Evolutionary conservation across 129 eudicot genomes (phyloP).

Genomic region (Erigeron canadensis): DNA sequence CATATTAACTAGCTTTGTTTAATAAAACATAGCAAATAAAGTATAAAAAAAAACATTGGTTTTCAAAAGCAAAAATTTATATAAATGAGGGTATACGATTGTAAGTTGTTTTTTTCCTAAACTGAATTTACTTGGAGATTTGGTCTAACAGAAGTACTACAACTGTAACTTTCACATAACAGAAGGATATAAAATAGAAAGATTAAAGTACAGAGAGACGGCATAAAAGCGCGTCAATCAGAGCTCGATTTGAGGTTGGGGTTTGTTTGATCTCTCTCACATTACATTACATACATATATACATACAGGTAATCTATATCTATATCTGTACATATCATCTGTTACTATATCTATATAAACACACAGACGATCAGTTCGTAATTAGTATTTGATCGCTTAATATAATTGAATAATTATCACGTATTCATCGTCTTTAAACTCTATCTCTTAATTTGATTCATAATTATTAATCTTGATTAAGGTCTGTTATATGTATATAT

Average conservation of each 20-base stretch:
- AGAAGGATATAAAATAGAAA: not conserved
- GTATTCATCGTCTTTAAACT: not conserved
- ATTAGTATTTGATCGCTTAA: slow-evolving; percentile 18
- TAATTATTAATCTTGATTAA: slow-evolving; percentile 21
- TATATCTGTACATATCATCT: slow-evolving; percentile 7
- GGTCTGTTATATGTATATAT: slow-evolving; percentile 6
- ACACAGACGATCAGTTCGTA: slow-evolving; percentile 22
- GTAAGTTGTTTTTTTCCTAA: too few species aligned
- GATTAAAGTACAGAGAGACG: slow-evolving; percentile 9
- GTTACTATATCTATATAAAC: not conserved
- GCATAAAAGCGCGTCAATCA: slow-evolving; percentile 40
- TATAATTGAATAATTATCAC: slow-evolving; percentile 16
- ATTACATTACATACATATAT: too few species aligned
- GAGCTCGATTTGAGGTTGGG: slow-evolving; percentile 28
- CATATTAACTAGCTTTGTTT: too few species aligned
- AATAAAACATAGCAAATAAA: too few species aligned
- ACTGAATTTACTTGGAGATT: too few species aligned
- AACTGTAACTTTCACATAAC: not conserved
- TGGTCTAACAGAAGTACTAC: not conserved
- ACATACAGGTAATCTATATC: slow-evolving; percentile 18
- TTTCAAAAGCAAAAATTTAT: too few species aligned
- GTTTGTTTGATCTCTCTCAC: slow-evolving; percentile 19
- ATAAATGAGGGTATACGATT: too few species aligned
- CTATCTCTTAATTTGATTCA: not conserved
- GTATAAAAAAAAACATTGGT: too few species aligned